Percentiles rank a stretch among this genome's conserved stretches.
These are phyloP conservation scores for Phytophthora idaei DNA, from an alignment of 352 stramenopile species.

Conservation along the genomic window DNA sequence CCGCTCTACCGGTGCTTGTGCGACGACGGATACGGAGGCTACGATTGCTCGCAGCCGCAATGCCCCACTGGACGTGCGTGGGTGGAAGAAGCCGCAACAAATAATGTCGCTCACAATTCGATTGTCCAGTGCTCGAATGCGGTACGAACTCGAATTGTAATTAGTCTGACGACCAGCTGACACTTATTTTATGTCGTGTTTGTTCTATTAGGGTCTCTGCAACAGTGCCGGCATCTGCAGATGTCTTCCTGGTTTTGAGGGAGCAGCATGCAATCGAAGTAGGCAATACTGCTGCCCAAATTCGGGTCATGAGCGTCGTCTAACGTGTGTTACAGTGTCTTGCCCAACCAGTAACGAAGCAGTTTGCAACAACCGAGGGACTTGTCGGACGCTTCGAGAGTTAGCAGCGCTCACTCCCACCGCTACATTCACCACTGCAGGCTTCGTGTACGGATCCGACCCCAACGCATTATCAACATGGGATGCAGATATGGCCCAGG, in stretches of 20 bases:
- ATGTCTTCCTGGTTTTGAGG: slow-evolving; percentile 73
- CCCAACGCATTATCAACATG: slow-evolving; percentile 80
- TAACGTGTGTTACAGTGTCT: slow-evolving; percentile 41
- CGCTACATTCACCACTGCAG: slow-evolving; percentile 35
- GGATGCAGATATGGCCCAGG: slow-evolving; percentile 87
- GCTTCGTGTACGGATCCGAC: slow-evolving; percentile 75
- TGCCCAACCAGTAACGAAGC: slow-evolving; percentile 43
- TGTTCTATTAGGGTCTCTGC: slow-evolving; percentile 53
- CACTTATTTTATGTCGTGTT: neutral
- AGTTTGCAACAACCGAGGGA: slow-evolving; percentile 50
- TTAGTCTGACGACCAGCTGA: neutral
- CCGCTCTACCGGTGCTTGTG: slow-evolving; percentile 64
- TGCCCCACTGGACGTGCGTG: slow-evolving; percentile 67
- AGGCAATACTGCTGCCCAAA: slow-evolving; percentile 3
- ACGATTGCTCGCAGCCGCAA: slow-evolving; percentile 58
- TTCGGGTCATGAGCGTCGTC: neutral
- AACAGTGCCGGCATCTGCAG: slow-evolving; percentile 54
- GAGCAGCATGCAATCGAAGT: slow-evolving; percentile 71
- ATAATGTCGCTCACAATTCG: slow-evolving; percentile 62
- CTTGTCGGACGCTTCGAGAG: slow-evolving; percentile 55
- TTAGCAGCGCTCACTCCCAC: slow-evolving; percentile 61
- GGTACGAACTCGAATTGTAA: slow-evolving; percentile 28
- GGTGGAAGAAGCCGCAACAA: slow-evolving; percentile 59
- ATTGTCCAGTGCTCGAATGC: slow-evolving; percentile 75
- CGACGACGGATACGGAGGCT: slow-evolving; percentile 49